Evolutionary conservation across 1,284 basidiomycete genomes (phyloP).

Genomic region (Ganoderma leucocontextum): DNA sequence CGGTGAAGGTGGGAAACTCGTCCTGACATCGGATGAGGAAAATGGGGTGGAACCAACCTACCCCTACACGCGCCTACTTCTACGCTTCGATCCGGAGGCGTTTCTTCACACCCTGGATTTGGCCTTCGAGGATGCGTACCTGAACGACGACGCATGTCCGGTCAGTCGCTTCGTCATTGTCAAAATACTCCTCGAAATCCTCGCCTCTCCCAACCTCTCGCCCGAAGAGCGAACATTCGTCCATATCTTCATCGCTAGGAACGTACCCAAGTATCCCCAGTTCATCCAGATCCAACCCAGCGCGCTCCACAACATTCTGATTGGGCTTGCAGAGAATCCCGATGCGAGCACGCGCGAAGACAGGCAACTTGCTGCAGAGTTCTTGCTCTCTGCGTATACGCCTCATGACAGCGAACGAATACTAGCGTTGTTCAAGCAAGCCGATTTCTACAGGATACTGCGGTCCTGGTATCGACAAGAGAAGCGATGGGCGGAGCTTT

Average conservation of each 20-base stretch:
- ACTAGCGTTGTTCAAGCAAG: constrained; percentile 76
- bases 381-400: constrained; percentile 91
- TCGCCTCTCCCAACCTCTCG: constrained; percentile 62
- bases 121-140: constrained; percentile 92
- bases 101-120: constrained; percentile 95
- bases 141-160: constrained; percentile 78
- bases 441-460: constrained; percentile 92
- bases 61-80: constrained; percentile 87
- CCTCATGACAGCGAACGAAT: constrained; percentile 81
- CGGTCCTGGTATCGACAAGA: constrained; percentile 83
- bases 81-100: constrained; percentile 93
- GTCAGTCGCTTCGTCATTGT: constrained; percentile 86
- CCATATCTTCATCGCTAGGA: constrained; percentile 96
- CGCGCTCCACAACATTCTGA: constrained; percentile 79
- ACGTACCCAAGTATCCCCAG: constrained; percentile 96
- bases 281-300: constrained; percentile 77
- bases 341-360: constrained; percentile 87
- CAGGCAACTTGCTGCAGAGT: constrained; percentile 94
- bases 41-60: constrained; percentile 82
- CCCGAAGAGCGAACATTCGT: constrained; percentile 82
- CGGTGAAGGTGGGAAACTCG: constrained; percentile 72
- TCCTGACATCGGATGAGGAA: constrained; percentile 78
- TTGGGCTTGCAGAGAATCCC: constrained; percentile 78
- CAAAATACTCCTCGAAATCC: constrained; percentile 86
- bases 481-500: constrained; percentile 77